These are phyloP conservation scores for Porphyridium purpureum DNA, from an alignment of 23 red algal genomes.

Conservation along the genomic window DNA sequence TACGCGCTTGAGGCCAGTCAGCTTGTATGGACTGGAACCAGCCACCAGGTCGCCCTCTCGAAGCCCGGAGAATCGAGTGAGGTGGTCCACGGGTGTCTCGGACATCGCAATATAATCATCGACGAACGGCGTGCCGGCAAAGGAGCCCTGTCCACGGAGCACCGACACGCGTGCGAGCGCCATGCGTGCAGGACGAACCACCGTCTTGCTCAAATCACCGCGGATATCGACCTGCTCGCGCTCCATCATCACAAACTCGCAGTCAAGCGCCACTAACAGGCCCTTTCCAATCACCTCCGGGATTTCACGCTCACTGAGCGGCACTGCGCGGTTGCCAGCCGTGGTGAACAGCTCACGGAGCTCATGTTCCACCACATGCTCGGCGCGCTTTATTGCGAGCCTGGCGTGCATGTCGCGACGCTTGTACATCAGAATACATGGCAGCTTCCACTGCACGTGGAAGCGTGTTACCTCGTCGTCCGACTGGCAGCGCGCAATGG, in stretches of 20 bases:
- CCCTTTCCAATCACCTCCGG: conserved; percentile 23
- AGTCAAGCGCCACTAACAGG: conserved; percentile 59
- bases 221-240: conserved; percentile 64
- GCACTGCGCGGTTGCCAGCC: background rate
- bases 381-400: too few relatives aligned
- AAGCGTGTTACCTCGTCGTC: conserved; percentile 44
- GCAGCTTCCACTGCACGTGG: conserved; percentile 40
- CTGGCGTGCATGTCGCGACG: too few relatives aligned
- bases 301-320: too few relatives aligned
- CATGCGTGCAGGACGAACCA: conserved; percentile 44
- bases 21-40: conserved; percentile 18
- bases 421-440: conserved; percentile 58
- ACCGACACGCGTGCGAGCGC: conserved; percentile 77
- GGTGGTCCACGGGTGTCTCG: conserved; percentile 63
- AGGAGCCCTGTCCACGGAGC: conserved; percentile 33
- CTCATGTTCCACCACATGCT: background rate
- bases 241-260: conserved; percentile 71
- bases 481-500: conserved; percentile 40
- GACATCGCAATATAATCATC: conserved; percentile 76
- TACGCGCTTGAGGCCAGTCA: conserved; percentile 53
- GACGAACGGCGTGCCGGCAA: conserved; percentile 29
- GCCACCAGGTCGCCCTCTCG: conserved; percentile 43
- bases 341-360: conserved; percentile 11
- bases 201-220: conserved; percentile 27
- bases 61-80: conserved; percentile 70